Base-by-base conservation (phyloP, 2,329 filamentous ascomycete species). In the Colletotrichum sublineola region DNA sequence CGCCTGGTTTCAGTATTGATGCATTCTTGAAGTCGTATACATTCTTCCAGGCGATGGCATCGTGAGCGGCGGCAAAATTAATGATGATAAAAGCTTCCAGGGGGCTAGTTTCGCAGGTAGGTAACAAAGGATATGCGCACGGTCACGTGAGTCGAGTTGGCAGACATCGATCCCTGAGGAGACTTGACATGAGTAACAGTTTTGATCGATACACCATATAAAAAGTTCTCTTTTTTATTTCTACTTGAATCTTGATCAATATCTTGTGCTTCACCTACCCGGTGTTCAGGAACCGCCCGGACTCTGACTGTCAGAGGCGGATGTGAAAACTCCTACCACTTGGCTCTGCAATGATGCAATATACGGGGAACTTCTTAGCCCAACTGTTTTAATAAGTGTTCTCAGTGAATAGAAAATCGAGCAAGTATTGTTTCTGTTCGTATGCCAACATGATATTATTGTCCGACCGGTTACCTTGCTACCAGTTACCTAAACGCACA, bases 111-210 rank as follows among this genome's bases (percentile, higher is more conserved):
- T 15, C 14, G 33, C 52, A 42, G 24, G 24, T 33, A 33, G 42
- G 31, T 38, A 46, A 29, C 20, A 44, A 29, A 40, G 29, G 57
- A 50, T 24, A 20, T 38, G 24, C 24, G 67, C 67, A 50, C 6
- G 60, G 66, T 72, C 69, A 72, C 69, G 69, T 72, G 69, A 72
- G 46, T 14, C 46, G 15, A 48, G 5, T 38, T 12, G 9, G 12
- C 36, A 4, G 40, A 12, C 31, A 60, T 5, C 12, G 36, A 29
- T 38, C 36, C 24, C 33, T n/a, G 8, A 42, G n/a, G 11, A 29
- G 33, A 52, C 46, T 63, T 38, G 14, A 50, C 14, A 9, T 9
- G 5, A 1, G 5, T 9, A n/a, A 31, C 24, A 31, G 11, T 53
- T 2, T 11, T 20, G 1, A 53, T 33, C 6, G 1, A 57, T 33